Percentiles rank a stretch among this genome's conserved stretches.
Conservation (phyloP, 768 basidiomycete species). For the Termitomyces sp. region DNA sequence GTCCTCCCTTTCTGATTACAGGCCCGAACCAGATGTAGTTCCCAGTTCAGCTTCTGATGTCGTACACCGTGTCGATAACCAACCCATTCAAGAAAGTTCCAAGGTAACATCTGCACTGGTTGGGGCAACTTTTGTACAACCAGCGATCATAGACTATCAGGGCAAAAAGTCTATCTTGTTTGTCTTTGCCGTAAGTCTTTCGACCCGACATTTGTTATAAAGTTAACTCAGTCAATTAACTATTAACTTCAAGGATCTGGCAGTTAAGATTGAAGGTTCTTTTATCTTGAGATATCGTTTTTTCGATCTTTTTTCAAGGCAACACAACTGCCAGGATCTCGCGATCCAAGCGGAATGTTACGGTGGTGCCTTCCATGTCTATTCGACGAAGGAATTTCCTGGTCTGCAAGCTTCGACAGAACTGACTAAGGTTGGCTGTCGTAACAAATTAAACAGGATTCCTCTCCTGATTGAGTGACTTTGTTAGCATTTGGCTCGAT, state of each 20-base stretch:
- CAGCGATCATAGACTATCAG: conserved; percentile 49
- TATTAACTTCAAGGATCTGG: conserved; percentile 51
- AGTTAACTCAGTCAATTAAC: neutral
- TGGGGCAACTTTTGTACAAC: conserved; percentile 60
- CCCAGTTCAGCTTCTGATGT: conserved; percentile 23
- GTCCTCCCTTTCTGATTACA: conserved; percentile 2
- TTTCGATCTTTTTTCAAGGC: conserved; percentile 55
- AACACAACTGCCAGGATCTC: conserved; percentile 26
- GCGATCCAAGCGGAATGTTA: conserved; percentile 62
- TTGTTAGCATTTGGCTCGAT: conserved; percentile 46
- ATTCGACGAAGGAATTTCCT: conserved; percentile 71
- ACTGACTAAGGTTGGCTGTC: conserved; percentile 52
- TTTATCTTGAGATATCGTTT: conserved; percentile 65
- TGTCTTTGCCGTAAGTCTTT: conserved; percentile 53
- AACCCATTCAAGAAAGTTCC: conserved; percentile 43
- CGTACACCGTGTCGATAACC: conserved; percentile 37
- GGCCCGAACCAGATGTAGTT: conserved; percentile 6
- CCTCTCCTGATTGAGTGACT: neutral
- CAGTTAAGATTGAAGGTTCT: conserved; percentile 63
- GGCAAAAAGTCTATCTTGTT: conserved; percentile 58
- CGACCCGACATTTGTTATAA: neutral
- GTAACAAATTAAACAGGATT: neutral
- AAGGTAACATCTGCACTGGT: conserved; percentile 53
- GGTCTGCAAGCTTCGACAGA: conserved; percentile 64
- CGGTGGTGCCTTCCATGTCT: conserved; percentile 61